Percentiles rank a stretch among this genome's conserved stretches.
Evolutionary conservation across 768 basidiomycete species (phyloP).

Genomic region (Dentipellis fragilis): DNA sequence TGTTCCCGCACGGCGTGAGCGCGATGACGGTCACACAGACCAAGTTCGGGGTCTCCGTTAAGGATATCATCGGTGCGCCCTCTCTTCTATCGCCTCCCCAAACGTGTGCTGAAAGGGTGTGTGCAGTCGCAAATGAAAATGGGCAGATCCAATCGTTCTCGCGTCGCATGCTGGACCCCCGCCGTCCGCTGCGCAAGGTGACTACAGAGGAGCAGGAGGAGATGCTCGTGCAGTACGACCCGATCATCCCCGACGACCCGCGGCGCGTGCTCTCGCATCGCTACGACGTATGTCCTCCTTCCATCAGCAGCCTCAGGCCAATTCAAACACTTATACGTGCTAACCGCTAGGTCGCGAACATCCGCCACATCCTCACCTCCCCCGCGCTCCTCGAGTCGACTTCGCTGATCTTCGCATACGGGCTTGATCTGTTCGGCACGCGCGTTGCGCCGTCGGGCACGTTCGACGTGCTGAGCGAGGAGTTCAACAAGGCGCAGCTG

Average conservation of each 20-base stretch:
- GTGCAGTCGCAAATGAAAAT: conserved; percentile 64
- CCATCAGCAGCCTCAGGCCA: neutral
- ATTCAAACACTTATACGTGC: neutral
- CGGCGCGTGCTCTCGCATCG: conserved; percentile 45
- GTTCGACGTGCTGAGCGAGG: conserved; percentile 87
- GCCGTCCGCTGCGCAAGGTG: conserved; percentile 69
- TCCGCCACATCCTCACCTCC: conserved; percentile 61
- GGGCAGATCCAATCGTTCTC: conserved; percentile 70
- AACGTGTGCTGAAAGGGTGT: neutral
- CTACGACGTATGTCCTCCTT: conserved; percentile 33
- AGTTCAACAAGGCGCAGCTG: conserved; percentile 89
- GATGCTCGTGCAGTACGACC: conserved; percentile 77
- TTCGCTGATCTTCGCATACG: conserved; percentile 76
- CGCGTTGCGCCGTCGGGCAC: conserved; percentile 79
- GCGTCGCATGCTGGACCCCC: conserved; percentile 67
- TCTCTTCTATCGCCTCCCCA: conserved; percentile 3
- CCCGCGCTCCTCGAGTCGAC: conserved; percentile 89
- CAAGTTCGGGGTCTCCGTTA: conserved; percentile 79
- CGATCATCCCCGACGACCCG: conserved; percentile 63
- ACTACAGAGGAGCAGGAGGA: conserved; percentile 78
- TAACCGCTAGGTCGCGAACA: conserved; percentile 50
- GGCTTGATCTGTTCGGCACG: conserved; percentile 84
- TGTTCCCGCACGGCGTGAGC: conserved; percentile 59
- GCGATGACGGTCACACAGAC: conserved; percentile 71
- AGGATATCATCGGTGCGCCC: conserved; percentile 74